Conservation (phyloP, 1,284 basidiomycete species). For the Rhodotorula sp. region DNA sequence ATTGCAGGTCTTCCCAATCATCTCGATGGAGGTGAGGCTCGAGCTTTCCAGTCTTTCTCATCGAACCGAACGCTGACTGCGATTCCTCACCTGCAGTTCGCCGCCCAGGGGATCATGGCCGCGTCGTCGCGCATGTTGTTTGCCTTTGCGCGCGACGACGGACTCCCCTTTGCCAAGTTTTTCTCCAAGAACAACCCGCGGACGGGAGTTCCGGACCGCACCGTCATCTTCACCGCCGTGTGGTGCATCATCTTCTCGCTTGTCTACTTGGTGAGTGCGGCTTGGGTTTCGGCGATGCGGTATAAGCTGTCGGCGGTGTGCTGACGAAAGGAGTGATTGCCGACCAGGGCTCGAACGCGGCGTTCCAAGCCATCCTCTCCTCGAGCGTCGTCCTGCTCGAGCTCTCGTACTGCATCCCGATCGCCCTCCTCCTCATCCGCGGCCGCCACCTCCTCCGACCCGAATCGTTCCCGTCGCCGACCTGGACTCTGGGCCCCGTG, state of each 20-base stretch:
- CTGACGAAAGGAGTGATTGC: background rate
- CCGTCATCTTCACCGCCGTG: constrained; percentile 60
- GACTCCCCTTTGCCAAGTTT: constrained; percentile 58
- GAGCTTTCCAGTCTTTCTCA: constrained; percentile 12
- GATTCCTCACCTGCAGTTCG: background rate
- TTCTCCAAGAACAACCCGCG: constrained; percentile 60
- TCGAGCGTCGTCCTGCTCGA: constrained; percentile 53
- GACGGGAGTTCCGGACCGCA: constrained; percentile 52
- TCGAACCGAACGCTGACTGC: constrained; percentile 2
- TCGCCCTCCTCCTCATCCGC: constrained; percentile 49
- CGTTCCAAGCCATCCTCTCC: constrained; percentile 12
- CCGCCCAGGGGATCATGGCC: constrained; percentile 57
- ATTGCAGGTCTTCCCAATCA: constrained; percentile 50
- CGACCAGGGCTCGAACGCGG: background rate
- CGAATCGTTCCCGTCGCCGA: constrained; percentile 45
- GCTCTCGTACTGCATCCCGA: constrained; percentile 48
- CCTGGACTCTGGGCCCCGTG: constrained; percentile 45
- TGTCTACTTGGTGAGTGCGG: constrained; percentile 55
- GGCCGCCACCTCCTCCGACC: constrained; percentile 50
- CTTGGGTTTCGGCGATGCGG: constrained; percentile 53
- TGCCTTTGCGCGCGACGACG: constrained; percentile 67
- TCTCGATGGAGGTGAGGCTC: constrained; percentile 44
- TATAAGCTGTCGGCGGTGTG: background rate
- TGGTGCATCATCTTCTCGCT: constrained; percentile 54
- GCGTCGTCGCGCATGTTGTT: constrained; percentile 67